phyloP scores from a whole-genome alignment of 495 filamentous ascomycete genomes.

The Penicillium malachiteum region DNA sequence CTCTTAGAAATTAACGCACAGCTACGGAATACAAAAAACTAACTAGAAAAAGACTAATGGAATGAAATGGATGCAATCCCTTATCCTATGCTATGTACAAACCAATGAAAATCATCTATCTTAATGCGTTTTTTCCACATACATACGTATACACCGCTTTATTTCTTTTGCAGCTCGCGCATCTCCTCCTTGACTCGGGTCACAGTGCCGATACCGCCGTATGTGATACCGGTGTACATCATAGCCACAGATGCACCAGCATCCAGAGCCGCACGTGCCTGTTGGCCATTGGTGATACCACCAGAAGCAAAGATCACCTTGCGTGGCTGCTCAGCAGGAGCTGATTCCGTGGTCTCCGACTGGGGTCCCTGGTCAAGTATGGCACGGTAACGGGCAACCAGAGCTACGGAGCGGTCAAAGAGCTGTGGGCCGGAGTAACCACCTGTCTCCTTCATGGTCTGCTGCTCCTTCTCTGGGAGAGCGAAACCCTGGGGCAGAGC shows the following conservation, averaged over 20 bases:
- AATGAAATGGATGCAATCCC: conserved; percentile 3
- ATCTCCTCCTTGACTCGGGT: conserved; percentile 87
- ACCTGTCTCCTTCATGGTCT: conserved; percentile 69
- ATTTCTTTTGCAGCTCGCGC: conserved; percentile 51
- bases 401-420: conserved; percentile 69
- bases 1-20: no score
- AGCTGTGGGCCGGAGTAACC: conserved; percentile 89
- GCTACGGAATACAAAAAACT: not conserved
- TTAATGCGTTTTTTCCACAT: conserved; percentile 1
- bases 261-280: conserved; percentile 74
- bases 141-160: conserved; percentile 12
- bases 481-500: conserved; percentile 62
- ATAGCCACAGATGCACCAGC: conserved; percentile 86
- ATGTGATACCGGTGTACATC: conserved; percentile 80
- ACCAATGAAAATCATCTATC: conserved; percentile 7
- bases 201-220: conserved; percentile 81
- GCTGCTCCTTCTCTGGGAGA: conserved; percentile 64
- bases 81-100: conserved; percentile 29
- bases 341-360: conserved; percentile 16
- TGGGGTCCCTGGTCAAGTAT: conserved; percentile 58
- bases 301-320: conserved; percentile 93
- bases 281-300: conserved; percentile 80
- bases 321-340: conserved; percentile 32
- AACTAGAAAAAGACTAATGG: not conserved
- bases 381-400: conserved; percentile 76